These are phyloP conservation scores for Penstemon eatonii DNA, from an alignment of 257 asterid genomes.

Conservation along the genomic window DNA sequence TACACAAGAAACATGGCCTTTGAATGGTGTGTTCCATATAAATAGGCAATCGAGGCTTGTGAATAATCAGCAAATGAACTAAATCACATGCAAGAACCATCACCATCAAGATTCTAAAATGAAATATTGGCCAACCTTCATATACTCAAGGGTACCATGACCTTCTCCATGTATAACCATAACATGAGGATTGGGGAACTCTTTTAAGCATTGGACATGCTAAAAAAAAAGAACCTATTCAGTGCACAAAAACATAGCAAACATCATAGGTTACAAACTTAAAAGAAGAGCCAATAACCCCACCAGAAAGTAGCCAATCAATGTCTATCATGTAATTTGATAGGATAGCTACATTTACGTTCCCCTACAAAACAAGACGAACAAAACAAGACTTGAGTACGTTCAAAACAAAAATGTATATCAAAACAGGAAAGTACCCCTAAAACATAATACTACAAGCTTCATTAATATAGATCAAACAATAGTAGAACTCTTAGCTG, in stretches of 20 bases:
- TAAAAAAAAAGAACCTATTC: slow-evolving; percentile 26
- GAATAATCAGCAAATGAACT: slow-evolving; percentile 40
- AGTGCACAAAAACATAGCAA: neutral
- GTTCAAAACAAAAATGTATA: neutral
- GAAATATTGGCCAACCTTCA: slow-evolving; percentile 62
- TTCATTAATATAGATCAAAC: slow-evolving; percentile 8
- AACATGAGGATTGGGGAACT: slow-evolving; percentile 72
- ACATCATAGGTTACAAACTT: too few relatives aligned
- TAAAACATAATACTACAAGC: slow-evolving; percentile 17
- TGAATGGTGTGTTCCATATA: slow-evolving; percentile 97
- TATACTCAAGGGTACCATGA: slow-evolving; percentile 76
- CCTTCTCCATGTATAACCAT: slow-evolving; percentile 93
- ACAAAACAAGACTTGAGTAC: too few relatives aligned
- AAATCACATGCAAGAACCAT: slow-evolving; percentile 28
- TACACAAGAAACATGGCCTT: slow-evolving; percentile 96
- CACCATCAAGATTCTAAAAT: slow-evolving; percentile 27
- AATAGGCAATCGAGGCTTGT: slow-evolving; percentile 95
- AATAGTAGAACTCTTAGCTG: slow-evolving; percentile 45
- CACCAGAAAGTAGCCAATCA: slow-evolving; percentile 94
- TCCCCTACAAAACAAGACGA: slow-evolving; percentile 56
- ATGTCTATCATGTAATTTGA: slow-evolving; percentile 96
- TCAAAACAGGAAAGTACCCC: slow-evolving; percentile 12
- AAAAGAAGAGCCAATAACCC: too few relatives aligned
- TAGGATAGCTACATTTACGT: slow-evolving; percentile 69
- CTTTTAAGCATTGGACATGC: slow-evolving; percentile 75